Evolutionary conservation across 805 yeast genomes (phyloP).

Genomic region (Saccharomycopsis capsularis): DNA sequence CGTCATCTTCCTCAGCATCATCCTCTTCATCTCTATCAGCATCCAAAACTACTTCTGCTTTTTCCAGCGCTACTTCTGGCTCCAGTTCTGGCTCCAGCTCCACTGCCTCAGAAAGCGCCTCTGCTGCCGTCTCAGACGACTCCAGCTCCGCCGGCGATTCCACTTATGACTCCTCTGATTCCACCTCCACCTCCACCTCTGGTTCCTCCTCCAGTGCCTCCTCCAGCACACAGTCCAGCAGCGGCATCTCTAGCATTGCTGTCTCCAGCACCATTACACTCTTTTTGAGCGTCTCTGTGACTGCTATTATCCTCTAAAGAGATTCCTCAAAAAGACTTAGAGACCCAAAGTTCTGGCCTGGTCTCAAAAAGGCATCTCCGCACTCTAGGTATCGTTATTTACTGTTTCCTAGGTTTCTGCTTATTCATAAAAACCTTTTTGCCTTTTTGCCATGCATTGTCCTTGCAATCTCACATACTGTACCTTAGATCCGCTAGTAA

Average conservation of each 20-base stretch:
- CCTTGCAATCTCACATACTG: too few species aligned
- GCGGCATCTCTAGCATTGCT: neutral
- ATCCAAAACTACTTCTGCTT: slow-evolving; percentile 25
- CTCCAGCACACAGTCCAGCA: neutral
- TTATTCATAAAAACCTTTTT: too few species aligned
- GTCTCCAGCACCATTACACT: too few species aligned
- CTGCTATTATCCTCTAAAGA: too few species aligned
- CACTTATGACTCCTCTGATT: slow-evolving; percentile 14
- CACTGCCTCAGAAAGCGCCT: slow-evolving; percentile 16
- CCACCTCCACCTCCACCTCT: slow-evolving; percentile 23
- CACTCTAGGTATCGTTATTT: too few species aligned
- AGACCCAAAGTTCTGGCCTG: too few species aligned
- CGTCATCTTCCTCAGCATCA: slow-evolving; percentile 22
- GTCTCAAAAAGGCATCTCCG: too few species aligned
- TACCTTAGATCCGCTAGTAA: too few species aligned
- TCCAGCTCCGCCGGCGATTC: slow-evolving; percentile 17
- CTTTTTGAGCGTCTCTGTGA: too few species aligned
- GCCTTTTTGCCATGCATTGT: too few species aligned
- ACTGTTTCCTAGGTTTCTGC: too few species aligned
- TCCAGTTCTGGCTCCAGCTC: neutral
- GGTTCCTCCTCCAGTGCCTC: slow-evolving; percentile 1
- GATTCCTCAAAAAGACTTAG: too few species aligned
- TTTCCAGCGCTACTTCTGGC: neutral
- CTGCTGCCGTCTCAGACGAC: slow-evolving; percentile 18
- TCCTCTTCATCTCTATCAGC: slow-evolving; percentile 27